Percentiles rank a stretch among this genome's conserved stretches.
Conservation (phyloP, 2,329 filamentous ascomycete species). For the Cladophialophora exuberans region DNA sequence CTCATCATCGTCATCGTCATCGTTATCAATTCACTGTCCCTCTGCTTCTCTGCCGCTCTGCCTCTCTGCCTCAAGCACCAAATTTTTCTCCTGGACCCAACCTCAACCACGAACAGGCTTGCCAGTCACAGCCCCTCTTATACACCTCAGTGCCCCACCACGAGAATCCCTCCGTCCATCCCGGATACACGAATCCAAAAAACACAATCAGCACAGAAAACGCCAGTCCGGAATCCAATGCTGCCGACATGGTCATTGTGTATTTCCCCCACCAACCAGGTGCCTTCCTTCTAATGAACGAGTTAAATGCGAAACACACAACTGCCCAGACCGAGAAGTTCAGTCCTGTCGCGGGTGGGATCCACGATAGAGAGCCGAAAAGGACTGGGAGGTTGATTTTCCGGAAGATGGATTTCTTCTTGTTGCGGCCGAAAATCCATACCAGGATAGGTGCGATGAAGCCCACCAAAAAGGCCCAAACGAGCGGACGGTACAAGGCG, state of each 20-base stretch:
- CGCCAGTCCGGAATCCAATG: conserved; percentile 79
- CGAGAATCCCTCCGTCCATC: conserved; percentile 70
- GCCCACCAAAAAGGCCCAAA: conserved; percentile 82
- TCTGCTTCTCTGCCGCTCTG: background rate
- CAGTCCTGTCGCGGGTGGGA: conserved; percentile 79
- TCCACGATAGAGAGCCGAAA: conserved; percentile 82
- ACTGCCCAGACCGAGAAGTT: conserved; percentile 88
- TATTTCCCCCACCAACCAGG: conserved; percentile 87
- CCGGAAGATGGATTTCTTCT: conserved; percentile 64
- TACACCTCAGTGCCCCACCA: conserved; percentile 93
- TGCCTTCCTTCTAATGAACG: conserved; percentile 69
- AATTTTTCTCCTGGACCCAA: conserved; percentile 68
- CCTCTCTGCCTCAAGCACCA: conserved; percentile 22
- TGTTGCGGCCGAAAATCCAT: conserved; percentile 69
- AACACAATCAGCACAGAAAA: conserved; percentile 83
- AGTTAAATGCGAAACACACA: conserved; percentile 82
- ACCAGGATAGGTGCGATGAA: conserved; percentile 73
- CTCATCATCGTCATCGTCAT: too few species aligned
- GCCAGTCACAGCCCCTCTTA: conserved; percentile 83
- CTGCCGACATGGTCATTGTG: conserved; percentile 84
- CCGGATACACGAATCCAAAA: conserved; percentile 83
- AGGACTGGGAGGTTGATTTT: conserved; percentile 82
- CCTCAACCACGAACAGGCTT: conserved; percentile 71
- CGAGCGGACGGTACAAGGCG: conserved; percentile 73
- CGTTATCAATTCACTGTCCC: background rate